Conservation (phyloP, 2,329 filamentous ascomycete species). For the Hypoxylon sp. region DNA sequence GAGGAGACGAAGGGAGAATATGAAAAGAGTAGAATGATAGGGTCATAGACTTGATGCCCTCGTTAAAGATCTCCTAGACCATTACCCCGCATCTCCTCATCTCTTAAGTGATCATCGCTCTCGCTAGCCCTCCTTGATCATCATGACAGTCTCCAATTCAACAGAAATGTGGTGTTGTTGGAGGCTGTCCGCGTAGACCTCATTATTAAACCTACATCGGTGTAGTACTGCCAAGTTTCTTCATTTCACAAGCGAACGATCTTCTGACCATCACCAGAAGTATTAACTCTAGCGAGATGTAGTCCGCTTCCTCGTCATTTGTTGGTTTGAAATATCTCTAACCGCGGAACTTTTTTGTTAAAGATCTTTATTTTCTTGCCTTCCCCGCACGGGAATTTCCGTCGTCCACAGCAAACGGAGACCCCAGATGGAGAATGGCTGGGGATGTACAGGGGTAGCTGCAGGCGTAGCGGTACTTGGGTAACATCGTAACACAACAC, state of each 20-base stretch:
- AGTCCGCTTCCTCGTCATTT: slow-evolving; percentile 30
- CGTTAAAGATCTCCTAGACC: slow-evolving; percentile 34
- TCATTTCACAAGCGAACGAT: slow-evolving; percentile 31
- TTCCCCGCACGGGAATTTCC: slow-evolving; percentile 47
- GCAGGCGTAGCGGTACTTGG: slow-evolving; percentile 41
- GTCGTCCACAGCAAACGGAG: slow-evolving; percentile 30
- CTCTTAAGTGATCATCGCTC: slow-evolving; percentile 29
- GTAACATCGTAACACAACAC: slow-evolving; percentile 45
- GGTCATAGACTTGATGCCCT: slow-evolving; percentile 30
- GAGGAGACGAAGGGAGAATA: slow-evolving; percentile 17
- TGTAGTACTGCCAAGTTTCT: slow-evolving; percentile 23
- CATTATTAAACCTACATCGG: slow-evolving; percentile 28
- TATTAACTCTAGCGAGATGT: slow-evolving; percentile 17
- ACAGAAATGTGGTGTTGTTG: slow-evolving; percentile 22
- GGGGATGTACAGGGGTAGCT: slow-evolving; percentile 34
- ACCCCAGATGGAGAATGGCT: slow-evolving; percentile 36
- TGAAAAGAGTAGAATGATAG: slow-evolving; percentile 29
- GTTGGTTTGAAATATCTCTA: slow-evolving; percentile 27
- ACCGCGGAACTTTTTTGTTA: slow-evolving; percentile 26
- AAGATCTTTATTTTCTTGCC: slow-evolving; percentile 11
- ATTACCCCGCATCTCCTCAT: slow-evolving; percentile 47
- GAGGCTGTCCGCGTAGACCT: slow-evolving; percentile 31
- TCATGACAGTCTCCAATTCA: slow-evolving; percentile 42
- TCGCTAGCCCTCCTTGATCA: slow-evolving; percentile 18
- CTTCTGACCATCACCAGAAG: slow-evolving; percentile 24